Evolutionary conservation across 345 rosid genomes (phyloP).

Genomic region (Laguncularia racemosa): DNA sequence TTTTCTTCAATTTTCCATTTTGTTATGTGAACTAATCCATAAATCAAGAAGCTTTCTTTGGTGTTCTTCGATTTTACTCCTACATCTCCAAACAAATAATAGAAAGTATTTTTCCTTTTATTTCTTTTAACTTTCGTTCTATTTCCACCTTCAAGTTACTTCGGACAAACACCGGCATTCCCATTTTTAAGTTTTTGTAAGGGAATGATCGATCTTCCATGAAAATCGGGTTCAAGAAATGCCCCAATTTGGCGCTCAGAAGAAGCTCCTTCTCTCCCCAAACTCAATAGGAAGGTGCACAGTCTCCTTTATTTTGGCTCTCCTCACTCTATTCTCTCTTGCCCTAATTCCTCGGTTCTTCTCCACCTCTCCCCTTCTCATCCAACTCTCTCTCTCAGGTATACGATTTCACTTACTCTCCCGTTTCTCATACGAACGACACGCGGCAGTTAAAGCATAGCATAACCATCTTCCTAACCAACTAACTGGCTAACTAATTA

Average conservation of each 20-base stretch:
- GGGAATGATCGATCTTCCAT: too few relatives aligned
- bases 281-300: constrained; percentile 19
- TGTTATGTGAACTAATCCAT: too few relatives aligned
- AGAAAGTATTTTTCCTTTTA: too few relatives aligned
- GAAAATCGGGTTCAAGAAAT: constrained; percentile 9
- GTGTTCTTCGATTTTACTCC: too few relatives aligned
- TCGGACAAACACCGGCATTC: too few relatives aligned
- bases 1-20: too few relatives aligned
- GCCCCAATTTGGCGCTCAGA: constrained; percentile 12
- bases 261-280: constrained; percentile 5
- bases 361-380: constrained; percentile 22
- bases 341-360: constrained; percentile 39
- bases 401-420: neutral
- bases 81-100: too few relatives aligned
- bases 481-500: neutral
- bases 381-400: constrained; percentile 47
- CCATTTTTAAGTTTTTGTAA: too few relatives aligned
- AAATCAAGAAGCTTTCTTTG: too few relatives aligned
- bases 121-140: too few relatives aligned
- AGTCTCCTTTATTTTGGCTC: constrained; percentile 28
- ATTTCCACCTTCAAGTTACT: too few relatives aligned
- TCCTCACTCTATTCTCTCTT: constrained; percentile 36
- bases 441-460: neutral
- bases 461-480: neutral
- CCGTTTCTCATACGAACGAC: neutral